Conservation (phyloP, 164 flowering plant genomes). For the Vitis rupestris region DNA sequence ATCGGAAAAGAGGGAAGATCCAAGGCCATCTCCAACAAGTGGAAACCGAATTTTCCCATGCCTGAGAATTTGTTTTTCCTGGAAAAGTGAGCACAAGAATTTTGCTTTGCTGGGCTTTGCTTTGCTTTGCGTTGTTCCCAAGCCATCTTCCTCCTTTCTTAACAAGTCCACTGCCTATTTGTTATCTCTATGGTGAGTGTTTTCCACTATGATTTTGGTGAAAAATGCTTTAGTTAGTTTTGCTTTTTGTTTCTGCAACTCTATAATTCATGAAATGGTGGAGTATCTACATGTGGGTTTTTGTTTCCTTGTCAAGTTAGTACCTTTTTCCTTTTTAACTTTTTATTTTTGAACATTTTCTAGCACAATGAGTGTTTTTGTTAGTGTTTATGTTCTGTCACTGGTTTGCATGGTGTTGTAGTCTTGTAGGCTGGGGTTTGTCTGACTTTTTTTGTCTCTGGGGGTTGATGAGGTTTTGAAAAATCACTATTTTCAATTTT, state of each 20-base stretch:
- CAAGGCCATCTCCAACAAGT: not conserved
- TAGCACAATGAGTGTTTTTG: not conserved
- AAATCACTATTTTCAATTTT: too few relatives aligned
- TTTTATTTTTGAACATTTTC: not conserved
- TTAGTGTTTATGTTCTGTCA: not conserved
- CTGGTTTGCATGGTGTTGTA: not conserved
- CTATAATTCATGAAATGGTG: not conserved
- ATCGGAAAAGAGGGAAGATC: too few relatives aligned
- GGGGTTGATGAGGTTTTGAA: not conserved
- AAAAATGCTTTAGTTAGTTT: not conserved
- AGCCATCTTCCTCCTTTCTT: conserved; percentile 9
- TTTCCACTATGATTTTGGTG: not conserved
- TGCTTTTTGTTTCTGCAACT: not conserved
- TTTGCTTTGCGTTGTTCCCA: conserved; percentile 21
- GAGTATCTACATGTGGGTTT: not conserved
- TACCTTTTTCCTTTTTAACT: not conserved
- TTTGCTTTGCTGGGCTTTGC: conserved; percentile 11
- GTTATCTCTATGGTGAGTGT: not conserved
- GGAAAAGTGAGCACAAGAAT: not conserved
- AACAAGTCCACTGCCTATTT: not conserved
- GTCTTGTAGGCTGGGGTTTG: not conserved
- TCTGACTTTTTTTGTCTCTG: not conserved
- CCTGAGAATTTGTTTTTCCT: too few relatives aligned
- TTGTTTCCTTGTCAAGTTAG: not conserved
- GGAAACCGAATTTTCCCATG: not conserved